phyloP scores from a whole-genome alignment of 768 basidiomycete genomes.

The Leccinum arenicola region DNA sequence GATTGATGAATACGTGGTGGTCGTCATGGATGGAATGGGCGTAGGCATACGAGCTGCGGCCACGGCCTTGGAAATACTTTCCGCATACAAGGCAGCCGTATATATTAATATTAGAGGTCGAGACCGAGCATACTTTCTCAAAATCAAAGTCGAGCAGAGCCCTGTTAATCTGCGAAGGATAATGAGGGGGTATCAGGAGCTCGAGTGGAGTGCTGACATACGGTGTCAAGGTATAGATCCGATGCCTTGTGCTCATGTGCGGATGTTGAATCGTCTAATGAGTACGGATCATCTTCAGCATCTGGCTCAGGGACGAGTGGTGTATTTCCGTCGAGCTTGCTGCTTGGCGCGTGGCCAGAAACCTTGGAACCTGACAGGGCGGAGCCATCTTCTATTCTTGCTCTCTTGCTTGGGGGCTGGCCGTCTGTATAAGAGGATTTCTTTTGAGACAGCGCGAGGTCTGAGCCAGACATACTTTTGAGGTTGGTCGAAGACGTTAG shows the following conservation, averaged over 20 bases:
- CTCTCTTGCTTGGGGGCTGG: constrained; percentile 32
- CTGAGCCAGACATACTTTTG: constrained; percentile 15
- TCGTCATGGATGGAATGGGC: constrained; percentile 97
- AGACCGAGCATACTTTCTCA: constrained; percentile 97
- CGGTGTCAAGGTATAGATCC: constrained; percentile 94
- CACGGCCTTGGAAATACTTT: constrained; percentile 98
- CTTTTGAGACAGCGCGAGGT: constrained; percentile 6
- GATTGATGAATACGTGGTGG: constrained; percentile 97
- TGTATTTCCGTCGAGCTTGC: constrained; percentile 31
- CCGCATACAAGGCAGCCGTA: constrained; percentile 98
- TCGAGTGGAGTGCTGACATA: constrained; percentile 38
- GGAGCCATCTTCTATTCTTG: constrained; percentile 20
- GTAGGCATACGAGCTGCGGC: constrained; percentile 91
- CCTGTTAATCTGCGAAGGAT: constrained; percentile 73
- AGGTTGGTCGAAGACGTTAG: constrained; percentile 1
- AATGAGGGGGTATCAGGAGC: constrained; percentile 18
- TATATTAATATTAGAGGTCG: constrained; percentile 92
- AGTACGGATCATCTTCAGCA: constrained; percentile 28
- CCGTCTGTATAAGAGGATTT: constrained; percentile 7
- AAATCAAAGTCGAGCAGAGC: constrained; percentile 95
- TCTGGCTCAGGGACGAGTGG: constrained; percentile 17
- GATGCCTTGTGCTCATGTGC: constrained; percentile 47
- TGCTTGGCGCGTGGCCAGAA: constrained; percentile 27
- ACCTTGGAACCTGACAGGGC: constrained; percentile 15
- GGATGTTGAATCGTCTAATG: constrained; percentile 23